Evolutionary conservation across 345 rosid genomes (phyloP).

Genomic region (Mercurialis annua): DNA sequence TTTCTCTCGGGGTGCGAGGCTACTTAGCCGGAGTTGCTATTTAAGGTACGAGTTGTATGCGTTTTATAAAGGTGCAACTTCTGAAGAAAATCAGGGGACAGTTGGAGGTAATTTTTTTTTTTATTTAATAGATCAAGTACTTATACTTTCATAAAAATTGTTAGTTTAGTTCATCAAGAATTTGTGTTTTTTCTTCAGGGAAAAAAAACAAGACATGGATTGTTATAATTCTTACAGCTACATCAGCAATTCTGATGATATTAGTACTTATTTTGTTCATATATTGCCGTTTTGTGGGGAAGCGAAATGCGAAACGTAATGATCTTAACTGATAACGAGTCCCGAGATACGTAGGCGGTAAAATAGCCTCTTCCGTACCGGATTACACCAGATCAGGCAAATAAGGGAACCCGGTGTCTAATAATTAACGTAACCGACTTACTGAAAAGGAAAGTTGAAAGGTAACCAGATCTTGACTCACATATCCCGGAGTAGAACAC

Average conservation of each 20-base stretch:
- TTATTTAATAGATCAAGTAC: not conserved
- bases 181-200: conserved; percentile 12
- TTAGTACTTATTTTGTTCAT: conserved; percentile 14
- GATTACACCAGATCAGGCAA: too few relatives aligned
- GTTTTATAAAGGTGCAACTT: conserved; percentile 24
- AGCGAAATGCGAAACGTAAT: conserved; percentile 7
- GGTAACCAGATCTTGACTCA: too few relatives aligned
- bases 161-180: not conserved
- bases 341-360: too few relatives aligned
- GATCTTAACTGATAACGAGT: not conserved
- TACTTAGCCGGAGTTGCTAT: conserved; percentile 42
- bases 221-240: conserved; percentile 15
- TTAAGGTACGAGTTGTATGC: conserved; percentile 42
- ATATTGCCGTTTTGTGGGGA: conserved; percentile 8
- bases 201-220: conserved; percentile 14
- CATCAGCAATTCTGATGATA: conserved; percentile 14
- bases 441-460: too few relatives aligned
- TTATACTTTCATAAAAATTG: not conserved
- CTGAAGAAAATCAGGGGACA: conserved; percentile 4
- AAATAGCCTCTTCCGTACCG: too few relatives aligned
- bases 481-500: too few relatives aligned
- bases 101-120: conserved; percentile 20
- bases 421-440: too few relatives aligned
- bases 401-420: too few relatives aligned
- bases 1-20: conserved; percentile 31